phyloP scores from a whole-genome alignment of 2,329 filamentous ascomycete species.

The Paecilomyces niveus region DNA sequence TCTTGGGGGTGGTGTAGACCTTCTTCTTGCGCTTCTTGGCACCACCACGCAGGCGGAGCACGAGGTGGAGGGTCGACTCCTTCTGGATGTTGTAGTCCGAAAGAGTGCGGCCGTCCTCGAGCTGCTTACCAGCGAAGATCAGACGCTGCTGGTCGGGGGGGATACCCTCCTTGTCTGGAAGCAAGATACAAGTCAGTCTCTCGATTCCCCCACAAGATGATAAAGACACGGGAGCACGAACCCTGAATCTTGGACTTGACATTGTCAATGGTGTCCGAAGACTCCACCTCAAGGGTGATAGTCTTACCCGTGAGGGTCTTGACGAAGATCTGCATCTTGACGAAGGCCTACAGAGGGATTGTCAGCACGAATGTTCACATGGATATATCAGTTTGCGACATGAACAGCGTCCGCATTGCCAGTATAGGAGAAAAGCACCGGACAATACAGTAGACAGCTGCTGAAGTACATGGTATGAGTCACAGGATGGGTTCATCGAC shows the following conservation, averaged over 20 bases:
- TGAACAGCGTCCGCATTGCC: not conserved
- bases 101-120: slow-evolving; percentile 97
- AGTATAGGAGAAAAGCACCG: not conserved
- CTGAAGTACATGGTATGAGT: not conserved
- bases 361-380: slow-evolving; percentile 11
- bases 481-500: not conserved
- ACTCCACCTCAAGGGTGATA: slow-evolving; percentile 99
- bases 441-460: not conserved
- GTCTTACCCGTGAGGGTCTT: slow-evolving; percentile 93
- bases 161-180: slow-evolving; percentile 98
- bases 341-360: slow-evolving; percentile 31
- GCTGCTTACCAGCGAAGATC: slow-evolving; percentile 99
- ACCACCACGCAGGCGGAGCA: slow-evolving; percentile 96
- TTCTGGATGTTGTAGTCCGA: slow-evolving; percentile 99
- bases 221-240: slow-evolving; percentile 26
- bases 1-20: slow-evolving; percentile 99
- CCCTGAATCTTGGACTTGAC: slow-evolving; percentile 95
- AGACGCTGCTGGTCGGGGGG: slow-evolving; percentile 98
- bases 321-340: slow-evolving; percentile 50
- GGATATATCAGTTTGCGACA: not conserved
- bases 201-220: not conserved
- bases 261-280: slow-evolving; percentile 99
- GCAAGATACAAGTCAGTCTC: slow-evolving; percentile 19
- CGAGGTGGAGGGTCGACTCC: slow-evolving; percentile 97
- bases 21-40: slow-evolving; percentile 99